Conservation (phyloP, 1,284 basidiomycete genomes). For the Hemileia vastatrix region DNA sequence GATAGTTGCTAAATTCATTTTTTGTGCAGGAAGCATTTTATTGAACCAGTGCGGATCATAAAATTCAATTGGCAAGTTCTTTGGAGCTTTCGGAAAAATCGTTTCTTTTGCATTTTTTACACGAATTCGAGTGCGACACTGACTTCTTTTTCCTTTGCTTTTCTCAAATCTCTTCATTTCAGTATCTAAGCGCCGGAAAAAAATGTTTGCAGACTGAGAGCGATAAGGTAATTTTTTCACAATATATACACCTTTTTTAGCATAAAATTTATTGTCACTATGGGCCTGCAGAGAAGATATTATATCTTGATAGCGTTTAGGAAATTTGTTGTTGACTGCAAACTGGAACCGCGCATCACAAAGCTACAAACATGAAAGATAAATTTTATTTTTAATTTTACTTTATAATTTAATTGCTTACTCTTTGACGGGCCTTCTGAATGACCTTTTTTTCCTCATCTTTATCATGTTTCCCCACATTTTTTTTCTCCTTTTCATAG, state of each 20-base stretch:
- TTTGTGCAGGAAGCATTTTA: not conserved
- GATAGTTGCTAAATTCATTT: not conserved
- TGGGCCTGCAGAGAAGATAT: not conserved
- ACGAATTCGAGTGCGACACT: not conserved
- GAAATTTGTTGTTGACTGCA: conserved; percentile 3
- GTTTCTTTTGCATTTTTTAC: not conserved
- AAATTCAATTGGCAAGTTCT: not conserved
- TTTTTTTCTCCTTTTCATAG: not conserved
- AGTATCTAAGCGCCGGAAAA: not conserved
- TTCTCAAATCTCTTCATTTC: not conserved
- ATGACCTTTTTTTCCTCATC: not conserved
- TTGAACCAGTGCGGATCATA: conserved; percentile 3
- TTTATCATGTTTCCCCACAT: not conserved
- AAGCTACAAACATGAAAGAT: not conserved
- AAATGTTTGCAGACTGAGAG: not conserved
- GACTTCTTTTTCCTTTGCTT: not conserved
- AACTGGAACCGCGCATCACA: not conserved
- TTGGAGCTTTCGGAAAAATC: conserved; percentile 2
- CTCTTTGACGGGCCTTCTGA: not conserved
- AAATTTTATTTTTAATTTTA: not conserved
- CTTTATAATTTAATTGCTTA: too few species aligned
- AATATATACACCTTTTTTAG: not conserved
- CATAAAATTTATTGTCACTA: not conserved
- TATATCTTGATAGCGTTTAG: not conserved
- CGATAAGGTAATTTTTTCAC: not conserved